Base-by-base conservation (phyloP, 805 yeast genomes). In the Candida sphagnicola region DNA sequence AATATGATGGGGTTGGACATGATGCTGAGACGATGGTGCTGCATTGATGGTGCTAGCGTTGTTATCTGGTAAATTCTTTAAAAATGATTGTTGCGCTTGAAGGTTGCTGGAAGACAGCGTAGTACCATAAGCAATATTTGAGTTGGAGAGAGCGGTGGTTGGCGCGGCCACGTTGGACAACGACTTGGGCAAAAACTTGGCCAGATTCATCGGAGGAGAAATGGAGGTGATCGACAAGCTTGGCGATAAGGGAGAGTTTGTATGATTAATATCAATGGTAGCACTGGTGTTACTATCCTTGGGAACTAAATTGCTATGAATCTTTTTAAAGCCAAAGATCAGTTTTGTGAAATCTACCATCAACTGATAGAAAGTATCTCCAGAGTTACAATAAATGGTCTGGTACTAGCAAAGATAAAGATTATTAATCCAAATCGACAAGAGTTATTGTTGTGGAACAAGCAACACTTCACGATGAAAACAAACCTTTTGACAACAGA, bases 41-140 rank as follows among this genome's bases (percentile, higher is more conserved):
- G n/a, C n/a, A n/a, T n/a, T n/a, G n/a, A n/a, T n/a, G n/a, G n/a
- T n/a, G n/a, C n/a, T 21, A 11, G 25, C 8, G 25, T 21, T 21
- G 15, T 13, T 26, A 13, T 33, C 35, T 5, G 35, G 35, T 16
- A 33, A 33, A n/a, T 23, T 33, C 28, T 33, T 33, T 18, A 33
- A 33, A 18, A 33, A 8, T 25, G 37, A 28, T 31, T 35, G 33
- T 45, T 45, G 40, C 48, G 47, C 46, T 51, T 43, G 34, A n/a
- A 26, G 29, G 39, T 45, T 42, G 34, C 50, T 42, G 39, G 47
- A 48, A 14, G 25, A 48, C 35, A 30, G 56, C 41, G 49, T 82
- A 4, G 88, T 82, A 2, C 89, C 90, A 58, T 80, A 75, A 1
- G 77, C 90, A 58, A 78, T 72, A 2, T 82, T 73, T 41, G 72